Percentiles rank a stretch among this genome's conserved stretches.
Evolutionary conservation across 768 basidiomycete species (phyloP).

Genomic region (Hypholoma sublateritium): DNA sequence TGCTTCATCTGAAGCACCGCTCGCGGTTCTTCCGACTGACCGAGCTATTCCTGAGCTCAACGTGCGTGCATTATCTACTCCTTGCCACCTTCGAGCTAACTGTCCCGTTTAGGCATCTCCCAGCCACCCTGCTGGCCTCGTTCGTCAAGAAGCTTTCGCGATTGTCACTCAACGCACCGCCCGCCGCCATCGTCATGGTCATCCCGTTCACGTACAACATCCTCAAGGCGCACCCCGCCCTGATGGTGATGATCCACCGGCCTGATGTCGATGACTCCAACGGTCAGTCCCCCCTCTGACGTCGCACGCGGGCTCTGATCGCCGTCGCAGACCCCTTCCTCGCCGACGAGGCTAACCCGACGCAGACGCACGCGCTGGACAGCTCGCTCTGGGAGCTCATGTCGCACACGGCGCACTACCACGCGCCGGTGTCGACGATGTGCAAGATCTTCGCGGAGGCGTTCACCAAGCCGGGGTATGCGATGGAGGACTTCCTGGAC

Average conservation of each 20-base stretch:
- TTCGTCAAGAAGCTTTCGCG: slow-evolving; percentile 91
- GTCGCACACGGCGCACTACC: slow-evolving; percentile 79
- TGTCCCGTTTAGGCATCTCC: slow-evolving; percentile 61
- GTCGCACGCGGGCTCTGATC: background rate
- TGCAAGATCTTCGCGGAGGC: slow-evolving; percentile 85
- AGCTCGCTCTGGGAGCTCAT: slow-evolving; percentile 94
- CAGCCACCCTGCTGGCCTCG: slow-evolving; percentile 88
- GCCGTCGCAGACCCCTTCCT: slow-evolving; percentile 62
- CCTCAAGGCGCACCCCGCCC: slow-evolving; percentile 85
- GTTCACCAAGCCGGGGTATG: slow-evolving; percentile 91
- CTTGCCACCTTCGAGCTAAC: background rate
- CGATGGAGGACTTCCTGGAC: slow-evolving; percentile 95
- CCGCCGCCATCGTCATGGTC: slow-evolving; percentile 86
- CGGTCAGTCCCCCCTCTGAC: slow-evolving; percentile 25
- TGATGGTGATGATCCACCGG: slow-evolving; percentile 93
- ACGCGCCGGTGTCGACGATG: slow-evolving; percentile 83
- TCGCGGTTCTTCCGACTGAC: slow-evolving; percentile 93
- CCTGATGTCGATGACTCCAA: slow-evolving; percentile 35
- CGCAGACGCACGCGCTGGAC: slow-evolving; percentile 74
- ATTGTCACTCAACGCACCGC: slow-evolving; percentile 81
- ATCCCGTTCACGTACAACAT: slow-evolving; percentile 95
- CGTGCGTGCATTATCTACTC: slow-evolving; percentile 49
- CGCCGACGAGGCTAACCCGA: slow-evolving; percentile 65
- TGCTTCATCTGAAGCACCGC: slow-evolving; percentile 90
- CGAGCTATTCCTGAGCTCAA: slow-evolving; percentile 89